Evolutionary conservation across 306 rosid genomes (phyloP).

Genomic region (Styphnolobium japonicum): DNA sequence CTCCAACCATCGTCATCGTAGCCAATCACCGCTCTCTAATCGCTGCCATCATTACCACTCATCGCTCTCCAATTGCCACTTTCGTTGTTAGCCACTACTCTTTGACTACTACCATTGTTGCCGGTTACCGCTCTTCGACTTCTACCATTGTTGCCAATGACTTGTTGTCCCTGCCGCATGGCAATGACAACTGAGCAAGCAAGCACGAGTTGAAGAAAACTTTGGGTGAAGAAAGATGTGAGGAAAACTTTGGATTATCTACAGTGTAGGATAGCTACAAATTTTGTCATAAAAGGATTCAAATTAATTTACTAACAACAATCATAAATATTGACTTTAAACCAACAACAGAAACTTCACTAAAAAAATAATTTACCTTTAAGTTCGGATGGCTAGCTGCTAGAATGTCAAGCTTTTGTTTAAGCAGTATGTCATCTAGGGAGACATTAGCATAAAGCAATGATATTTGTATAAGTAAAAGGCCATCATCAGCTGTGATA

Average conservation of each 20-base stretch:
- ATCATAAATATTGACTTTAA: not conserved
- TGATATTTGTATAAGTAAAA: constrained; percentile 41
- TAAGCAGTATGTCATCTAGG: constrained; percentile 64
- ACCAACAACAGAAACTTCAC: not conserved
- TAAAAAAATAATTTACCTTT: constrained; percentile 38
- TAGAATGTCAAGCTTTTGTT: constrained; percentile 61
- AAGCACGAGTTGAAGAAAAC: too few species aligned
- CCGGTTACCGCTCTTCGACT: too few species aligned
- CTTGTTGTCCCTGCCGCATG: too few species aligned
- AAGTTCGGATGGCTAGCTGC: constrained; percentile 62
- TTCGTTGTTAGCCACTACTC: too few species aligned
- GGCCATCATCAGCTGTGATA: constrained; percentile 10
- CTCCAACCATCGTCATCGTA: too few species aligned
- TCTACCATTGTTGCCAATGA: too few species aligned
- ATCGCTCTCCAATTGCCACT: too few species aligned
- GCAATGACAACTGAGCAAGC: too few species aligned
- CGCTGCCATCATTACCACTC: too few species aligned
- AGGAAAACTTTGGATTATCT: constrained; percentile 52
- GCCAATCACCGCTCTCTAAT: too few species aligned
- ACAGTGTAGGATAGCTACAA: constrained; percentile 54
- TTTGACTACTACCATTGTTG: too few species aligned
- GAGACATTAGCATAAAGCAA: constrained; percentile 56
- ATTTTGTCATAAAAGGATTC: not conserved
- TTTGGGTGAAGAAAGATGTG: too few species aligned
- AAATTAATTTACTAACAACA: not conserved